These are phyloP conservation scores for Tulasnella sp. DNA, from an alignment of 768 basidiomycete genomes.

Conservation along the genomic window DNA sequence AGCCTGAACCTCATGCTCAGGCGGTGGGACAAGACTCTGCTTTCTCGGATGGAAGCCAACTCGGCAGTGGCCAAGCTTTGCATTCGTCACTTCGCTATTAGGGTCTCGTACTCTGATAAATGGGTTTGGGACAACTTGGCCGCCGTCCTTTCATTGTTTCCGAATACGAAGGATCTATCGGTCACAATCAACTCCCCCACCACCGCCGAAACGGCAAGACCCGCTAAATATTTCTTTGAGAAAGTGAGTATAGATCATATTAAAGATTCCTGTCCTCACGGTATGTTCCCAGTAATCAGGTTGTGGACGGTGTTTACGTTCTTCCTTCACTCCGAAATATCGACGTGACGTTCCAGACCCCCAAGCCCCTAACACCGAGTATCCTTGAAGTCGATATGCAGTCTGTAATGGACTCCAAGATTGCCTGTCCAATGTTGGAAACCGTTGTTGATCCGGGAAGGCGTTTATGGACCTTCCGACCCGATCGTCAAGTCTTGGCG, in stretches of 20 bases:
- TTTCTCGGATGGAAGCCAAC: neutral
- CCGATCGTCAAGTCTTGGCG: neutral
- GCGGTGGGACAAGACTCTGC: neutral
- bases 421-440: neutral
- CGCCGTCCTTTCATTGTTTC: neutral
- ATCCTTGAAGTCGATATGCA: too few species aligned
- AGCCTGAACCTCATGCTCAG: neutral
- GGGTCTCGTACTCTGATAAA: neutral
- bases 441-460: neutral
- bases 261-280: too few species aligned
- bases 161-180: neutral
- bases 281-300: too few species aligned
- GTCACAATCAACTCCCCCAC: neutral
- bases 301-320: neutral
- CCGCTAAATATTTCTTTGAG: neutral
- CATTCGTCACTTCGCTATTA: neutral
- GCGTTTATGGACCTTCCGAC: neutral
- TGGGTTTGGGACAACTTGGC: neutral
- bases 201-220: neutral
- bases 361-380: too few species aligned
- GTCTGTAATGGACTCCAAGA: too few species aligned
- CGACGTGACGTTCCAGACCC: neutral
- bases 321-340: neutral
- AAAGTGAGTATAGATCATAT: neutral
- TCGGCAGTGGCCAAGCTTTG: neutral